Conservation (phyloP, 805 yeast genomes). For the Candida glaebosa region DNA sequence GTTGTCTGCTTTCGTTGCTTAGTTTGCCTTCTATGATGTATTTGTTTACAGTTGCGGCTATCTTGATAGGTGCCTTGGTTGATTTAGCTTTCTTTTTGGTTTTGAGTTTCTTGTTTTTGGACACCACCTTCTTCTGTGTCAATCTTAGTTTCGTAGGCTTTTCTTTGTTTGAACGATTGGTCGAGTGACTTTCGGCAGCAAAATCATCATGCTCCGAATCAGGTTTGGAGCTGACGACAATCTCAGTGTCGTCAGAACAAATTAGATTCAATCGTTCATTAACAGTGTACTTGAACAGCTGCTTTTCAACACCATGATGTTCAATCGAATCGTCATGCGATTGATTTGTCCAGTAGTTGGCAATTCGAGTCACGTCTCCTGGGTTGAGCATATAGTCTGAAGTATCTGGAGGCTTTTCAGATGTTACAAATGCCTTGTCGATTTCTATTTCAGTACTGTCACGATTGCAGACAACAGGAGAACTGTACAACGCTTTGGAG, state of each 20-base stretch:
- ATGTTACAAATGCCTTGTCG: slow-evolving; percentile 16
- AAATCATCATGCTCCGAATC: background rate
- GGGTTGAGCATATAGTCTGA: slow-evolving; percentile 6
- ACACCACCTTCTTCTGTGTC: background rate
- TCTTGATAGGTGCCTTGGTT: background rate
- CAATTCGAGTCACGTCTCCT: background rate
- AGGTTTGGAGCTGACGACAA: background rate
- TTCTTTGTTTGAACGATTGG: background rate
- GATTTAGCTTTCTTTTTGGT: background rate
- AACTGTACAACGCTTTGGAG: slow-evolving; percentile 9
- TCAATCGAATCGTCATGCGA: background rate
- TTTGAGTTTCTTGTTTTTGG: background rate
- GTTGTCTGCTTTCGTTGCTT: background rate
- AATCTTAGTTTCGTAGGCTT: too few relatives aligned
- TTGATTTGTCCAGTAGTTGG: background rate
- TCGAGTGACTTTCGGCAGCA: too few relatives aligned
- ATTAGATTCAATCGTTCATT: background rate
- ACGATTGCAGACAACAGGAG: slow-evolving; percentile 11
- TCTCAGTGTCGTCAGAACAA: background rate
- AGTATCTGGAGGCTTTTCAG: slow-evolving; percentile 11
- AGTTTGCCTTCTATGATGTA: background rate
- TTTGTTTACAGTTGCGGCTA: background rate
- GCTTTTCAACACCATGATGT: background rate
- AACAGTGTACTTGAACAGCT: background rate
- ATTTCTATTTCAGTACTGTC: slow-evolving; percentile 8